phyloP scores from a whole-genome alignment of 179 eudicot genomes.

The Silene vulgaris region DNA sequence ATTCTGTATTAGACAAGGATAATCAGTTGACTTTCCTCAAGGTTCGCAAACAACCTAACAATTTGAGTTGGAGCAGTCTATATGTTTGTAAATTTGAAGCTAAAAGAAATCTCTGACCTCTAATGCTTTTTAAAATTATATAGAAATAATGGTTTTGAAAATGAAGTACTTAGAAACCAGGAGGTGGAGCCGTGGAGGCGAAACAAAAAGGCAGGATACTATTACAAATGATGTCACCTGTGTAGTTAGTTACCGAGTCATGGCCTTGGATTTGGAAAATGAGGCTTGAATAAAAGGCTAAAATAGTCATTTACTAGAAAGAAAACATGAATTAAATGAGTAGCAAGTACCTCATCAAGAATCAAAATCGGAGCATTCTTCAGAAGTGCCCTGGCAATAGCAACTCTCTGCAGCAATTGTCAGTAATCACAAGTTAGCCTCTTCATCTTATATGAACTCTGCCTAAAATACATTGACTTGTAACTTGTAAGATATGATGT shows the following conservation, averaged over 20 bases:
- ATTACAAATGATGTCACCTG: neutral
- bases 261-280: no score
- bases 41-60: neutral
- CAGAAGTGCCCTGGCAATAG: slow-evolving; percentile 91
- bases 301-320: neutral
- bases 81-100: neutral
- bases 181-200: no score
- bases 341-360: slow-evolving; percentile 77
- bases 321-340: neutral
- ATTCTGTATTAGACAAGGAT: neutral
- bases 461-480: neutral
- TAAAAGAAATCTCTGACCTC: neutral
- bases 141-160: neutral
- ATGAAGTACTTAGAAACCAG: neutral
- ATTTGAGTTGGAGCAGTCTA: neutral
- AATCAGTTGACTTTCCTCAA: neutral
- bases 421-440: slow-evolving; percentile 16
- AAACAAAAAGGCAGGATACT: neutral
- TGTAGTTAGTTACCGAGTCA: neutral
- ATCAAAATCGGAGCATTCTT: slow-evolving; percentile 90
- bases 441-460: slow-evolving; percentile 6
- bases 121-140: neutral
- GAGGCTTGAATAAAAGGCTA: neutral
- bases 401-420: slow-evolving; percentile 62
- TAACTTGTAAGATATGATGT: neutral